Evolutionary conservation across 768 basidiomycete genomes (phyloP).

Genomic region (Suillus fuscotomentosus): DNA sequence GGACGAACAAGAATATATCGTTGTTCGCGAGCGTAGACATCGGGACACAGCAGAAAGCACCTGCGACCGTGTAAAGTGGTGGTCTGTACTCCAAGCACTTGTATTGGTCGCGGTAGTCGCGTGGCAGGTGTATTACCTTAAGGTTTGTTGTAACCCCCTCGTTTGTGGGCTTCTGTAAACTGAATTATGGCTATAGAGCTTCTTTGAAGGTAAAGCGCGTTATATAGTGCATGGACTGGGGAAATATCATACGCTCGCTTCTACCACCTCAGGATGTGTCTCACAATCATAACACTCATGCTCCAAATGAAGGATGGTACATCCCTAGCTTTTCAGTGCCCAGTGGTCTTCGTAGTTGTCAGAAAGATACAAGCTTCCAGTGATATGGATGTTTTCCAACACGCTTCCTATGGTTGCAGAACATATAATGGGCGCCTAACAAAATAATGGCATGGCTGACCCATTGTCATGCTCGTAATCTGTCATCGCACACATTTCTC

Average conservation of each 20-base stretch:
- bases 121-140: conserved; percentile 98
- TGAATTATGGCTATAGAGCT: conserved; percentile 46
- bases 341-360: background rate
- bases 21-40: conserved; percentile 89
- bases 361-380: background rate
- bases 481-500: background rate
- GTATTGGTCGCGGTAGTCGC: conserved; percentile 89
- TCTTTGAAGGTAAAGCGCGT: conserved; percentile 93
- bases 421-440: background rate
- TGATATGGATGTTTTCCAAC: background rate
- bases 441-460: background rate
- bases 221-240: conserved; percentile 40
- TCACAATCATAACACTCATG: background rate
- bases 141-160: conserved; percentile 43
- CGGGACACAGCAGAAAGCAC: conserved; percentile 93
- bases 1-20: conserved; percentile 99
- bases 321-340: background rate
- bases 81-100: conserved; percentile 89
- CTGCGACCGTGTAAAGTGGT: conserved; percentile 97
- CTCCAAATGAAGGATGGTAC: background rate
- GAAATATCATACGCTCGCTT: background rate
- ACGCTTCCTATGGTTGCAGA: background rate
- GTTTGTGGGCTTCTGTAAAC: background rate
- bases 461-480: background rate
- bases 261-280: background rate